Conservation (phyloP, 306 rosid species). For the Trichosanthes cucumerina region DNA sequence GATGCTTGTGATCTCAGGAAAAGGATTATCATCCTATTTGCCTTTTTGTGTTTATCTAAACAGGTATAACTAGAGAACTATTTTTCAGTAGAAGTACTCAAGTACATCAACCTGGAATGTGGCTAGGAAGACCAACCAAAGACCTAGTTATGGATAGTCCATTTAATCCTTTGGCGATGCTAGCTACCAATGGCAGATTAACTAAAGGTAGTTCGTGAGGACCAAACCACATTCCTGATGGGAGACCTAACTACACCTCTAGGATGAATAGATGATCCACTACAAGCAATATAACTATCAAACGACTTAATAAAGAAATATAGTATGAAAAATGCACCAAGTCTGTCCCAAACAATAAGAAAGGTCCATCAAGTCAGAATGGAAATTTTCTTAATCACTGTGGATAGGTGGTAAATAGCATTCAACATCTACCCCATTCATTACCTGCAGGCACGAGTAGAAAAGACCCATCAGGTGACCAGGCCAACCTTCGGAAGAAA, state of each 20-base stretch:
- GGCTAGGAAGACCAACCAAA: neutral
- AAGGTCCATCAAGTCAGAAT: slow-evolving; percentile 1
- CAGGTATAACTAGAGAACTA: neutral
- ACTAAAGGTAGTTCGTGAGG: neutral
- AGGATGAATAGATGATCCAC: neutral
- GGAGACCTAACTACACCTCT: neutral
- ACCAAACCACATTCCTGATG: neutral
- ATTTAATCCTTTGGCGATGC: neutral
- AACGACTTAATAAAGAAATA: neutral
- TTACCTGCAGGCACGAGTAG: slow-evolving; percentile 92
- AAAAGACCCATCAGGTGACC: slow-evolving; percentile 98
- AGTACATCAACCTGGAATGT: neutral
- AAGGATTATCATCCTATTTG: neutral
- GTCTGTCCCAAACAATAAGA: neutral
- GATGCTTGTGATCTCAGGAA: neutral
- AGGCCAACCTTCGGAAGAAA: slow-evolving; percentile 84
- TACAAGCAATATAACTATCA: neutral
- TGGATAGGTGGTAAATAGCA: slow-evolving; percentile 11
- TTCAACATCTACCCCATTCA: neutral
- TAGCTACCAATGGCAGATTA: neutral
- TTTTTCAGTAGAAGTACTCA: neutral
- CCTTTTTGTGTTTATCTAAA: neutral
- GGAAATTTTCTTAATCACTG: neutral
- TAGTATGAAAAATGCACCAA: neutral
- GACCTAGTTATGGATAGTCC: neutral